These are phyloP conservation scores for Xanthoceras sorbifolium DNA, from an alignment of 345 rosid species.

Conservation along the genomic window DNA sequence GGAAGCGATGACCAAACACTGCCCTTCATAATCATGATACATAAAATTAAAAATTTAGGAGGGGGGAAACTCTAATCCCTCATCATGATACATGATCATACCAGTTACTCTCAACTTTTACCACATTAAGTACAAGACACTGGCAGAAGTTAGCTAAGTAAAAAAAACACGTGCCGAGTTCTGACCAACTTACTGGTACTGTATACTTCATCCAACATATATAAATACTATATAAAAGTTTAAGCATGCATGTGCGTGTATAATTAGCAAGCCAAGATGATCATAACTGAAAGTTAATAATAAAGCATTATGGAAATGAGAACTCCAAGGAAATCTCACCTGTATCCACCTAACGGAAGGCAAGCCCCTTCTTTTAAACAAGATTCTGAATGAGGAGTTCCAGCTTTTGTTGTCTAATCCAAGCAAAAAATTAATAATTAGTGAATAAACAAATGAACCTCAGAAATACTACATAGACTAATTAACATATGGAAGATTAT, in stretches of 20 bases:
- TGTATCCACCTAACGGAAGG: conserved; percentile 97
- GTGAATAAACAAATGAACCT: conserved; percentile 10
- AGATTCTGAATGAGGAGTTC: conserved; percentile 79
- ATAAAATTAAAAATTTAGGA: conserved; percentile 30
- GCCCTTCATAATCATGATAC: conserved; percentile 62
- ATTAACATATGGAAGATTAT: conserved; percentile 14
- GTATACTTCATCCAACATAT: not conserved
- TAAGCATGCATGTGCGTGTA: not conserved
- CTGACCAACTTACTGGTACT: not conserved
- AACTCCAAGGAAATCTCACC: conserved; percentile 49
- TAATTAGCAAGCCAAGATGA: not conserved
- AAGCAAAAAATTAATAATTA: conserved; percentile 20
- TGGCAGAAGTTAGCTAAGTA: not conserved
- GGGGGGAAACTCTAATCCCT: conserved; percentile 4
- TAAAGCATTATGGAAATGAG: conserved; percentile 2
- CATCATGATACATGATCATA: too few relatives aligned
- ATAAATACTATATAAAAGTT: not conserved
- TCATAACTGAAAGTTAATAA: not conserved
- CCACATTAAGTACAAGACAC: not conserved
- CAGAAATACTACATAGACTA: not conserved
- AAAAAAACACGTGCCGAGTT: not conserved
- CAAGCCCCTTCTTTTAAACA: conserved; percentile 84
- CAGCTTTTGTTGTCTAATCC: conserved; percentile 84
- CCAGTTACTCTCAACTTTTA: not conserved
- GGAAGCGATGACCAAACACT: conserved; percentile 99